Percentiles rank a stretch among this genome's conserved stretches.
These are phyloP conservation scores for Tephrocybe sp. DNA, from an alignment of 768 basidiomycete genomes.

Conservation along the genomic window DNA sequence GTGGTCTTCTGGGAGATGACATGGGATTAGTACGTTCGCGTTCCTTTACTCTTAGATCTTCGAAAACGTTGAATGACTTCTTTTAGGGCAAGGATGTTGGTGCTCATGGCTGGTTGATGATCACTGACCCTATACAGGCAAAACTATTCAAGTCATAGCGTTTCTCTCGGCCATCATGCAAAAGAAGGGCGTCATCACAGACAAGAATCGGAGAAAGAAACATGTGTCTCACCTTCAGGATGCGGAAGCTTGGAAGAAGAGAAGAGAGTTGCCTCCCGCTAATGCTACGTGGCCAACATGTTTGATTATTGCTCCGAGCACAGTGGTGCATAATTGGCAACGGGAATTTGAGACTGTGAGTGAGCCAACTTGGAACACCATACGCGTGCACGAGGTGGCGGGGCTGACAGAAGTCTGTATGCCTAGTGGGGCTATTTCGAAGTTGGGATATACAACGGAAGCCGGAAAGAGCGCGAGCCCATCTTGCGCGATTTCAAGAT, in stretches of 20 bases:
- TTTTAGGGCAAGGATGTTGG: conserved; percentile 20
- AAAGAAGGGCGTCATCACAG: conserved; percentile 64
- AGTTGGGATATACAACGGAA: conserved; percentile 67
- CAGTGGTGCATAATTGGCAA: conserved; percentile 86
- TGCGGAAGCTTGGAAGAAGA: conserved; percentile 46
- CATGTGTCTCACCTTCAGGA: conserved; percentile 71
- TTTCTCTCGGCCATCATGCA: conserved; percentile 91
- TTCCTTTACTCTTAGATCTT: not conserved
- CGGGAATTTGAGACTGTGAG: conserved; percentile 80
- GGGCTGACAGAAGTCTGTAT: no score
- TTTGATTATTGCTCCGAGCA: conserved; percentile 83
- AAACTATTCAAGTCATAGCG: conserved; percentile 92
- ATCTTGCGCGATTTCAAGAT: conserved; percentile 71
- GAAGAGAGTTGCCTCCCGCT: conserved; percentile 57
- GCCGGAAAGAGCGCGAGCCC: conserved; percentile 45
- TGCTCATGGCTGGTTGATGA: not conserved
- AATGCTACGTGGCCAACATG: conserved; percentile 82
- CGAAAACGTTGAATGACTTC: not conserved
- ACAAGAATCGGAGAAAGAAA: conserved; percentile 62
- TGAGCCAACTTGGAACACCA: not conserved
- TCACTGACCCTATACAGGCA: conserved; percentile 43
- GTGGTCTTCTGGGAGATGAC: conserved; percentile 91
- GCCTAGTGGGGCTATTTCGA: conserved; percentile 93
- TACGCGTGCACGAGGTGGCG: no score
- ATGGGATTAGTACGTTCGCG: conserved; percentile 71